These are phyloP conservation scores for Rhizomucor miehei DNA, from an alignment of 371 early-diverging fungal genomes.

Conservation along the genomic window DNA sequence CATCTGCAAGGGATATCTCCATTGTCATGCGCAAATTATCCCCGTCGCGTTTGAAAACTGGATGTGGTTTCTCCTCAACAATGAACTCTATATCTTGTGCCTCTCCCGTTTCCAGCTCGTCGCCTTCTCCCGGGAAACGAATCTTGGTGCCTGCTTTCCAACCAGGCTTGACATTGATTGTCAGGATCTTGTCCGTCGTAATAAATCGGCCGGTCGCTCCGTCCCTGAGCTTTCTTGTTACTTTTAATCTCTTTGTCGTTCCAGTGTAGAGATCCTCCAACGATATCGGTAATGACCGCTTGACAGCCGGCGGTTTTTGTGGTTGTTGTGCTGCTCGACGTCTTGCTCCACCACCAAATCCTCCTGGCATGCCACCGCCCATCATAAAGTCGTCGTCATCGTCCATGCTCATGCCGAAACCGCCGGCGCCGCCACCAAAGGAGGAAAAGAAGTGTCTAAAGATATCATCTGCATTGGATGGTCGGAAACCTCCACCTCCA, in stretches of 20 bases:
- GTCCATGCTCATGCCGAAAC: slow-evolving; percentile 40
- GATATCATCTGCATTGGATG: slow-evolving; percentile 89
- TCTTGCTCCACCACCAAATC: slow-evolving; percentile 13
- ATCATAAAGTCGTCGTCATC: slow-evolving; percentile 17
- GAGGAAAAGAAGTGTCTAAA: slow-evolving; percentile 83
- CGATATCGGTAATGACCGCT: slow-evolving; percentile 69
- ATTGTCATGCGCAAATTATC: slow-evolving; percentile 76
- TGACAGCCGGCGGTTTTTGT: slow-evolving; percentile 60
- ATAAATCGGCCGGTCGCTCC: slow-evolving; percentile 47
- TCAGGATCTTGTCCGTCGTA: slow-evolving; percentile 79
- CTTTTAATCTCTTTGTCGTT: slow-evolving; percentile 87
- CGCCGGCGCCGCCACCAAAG: slow-evolving; percentile 59
- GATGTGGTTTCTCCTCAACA: slow-evolving; percentile 92
- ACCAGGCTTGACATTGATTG: slow-evolving; percentile 91
- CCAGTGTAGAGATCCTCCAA: slow-evolving; percentile 96
- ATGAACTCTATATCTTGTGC: slow-evolving; percentile 92
- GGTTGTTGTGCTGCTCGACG: slow-evolving; percentile 5
- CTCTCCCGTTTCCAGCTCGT: slow-evolving; percentile 78
- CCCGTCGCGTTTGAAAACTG: slow-evolving; percentile 84
- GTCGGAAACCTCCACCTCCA: slow-evolving; percentile 60
- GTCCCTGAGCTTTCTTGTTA: slow-evolving; percentile 73
- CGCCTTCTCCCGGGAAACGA: slow-evolving; percentile 93
- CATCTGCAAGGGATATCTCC: slow-evolving; percentile 74
- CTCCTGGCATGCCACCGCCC: slow-evolving; percentile 23
- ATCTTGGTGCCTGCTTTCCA: slow-evolving; percentile 99